Percentiles rank a stretch among this genome's conserved stretches.
Conservation (phyloP, 139 green algal genomes). For the Haematococcus lacustris region DNA sequence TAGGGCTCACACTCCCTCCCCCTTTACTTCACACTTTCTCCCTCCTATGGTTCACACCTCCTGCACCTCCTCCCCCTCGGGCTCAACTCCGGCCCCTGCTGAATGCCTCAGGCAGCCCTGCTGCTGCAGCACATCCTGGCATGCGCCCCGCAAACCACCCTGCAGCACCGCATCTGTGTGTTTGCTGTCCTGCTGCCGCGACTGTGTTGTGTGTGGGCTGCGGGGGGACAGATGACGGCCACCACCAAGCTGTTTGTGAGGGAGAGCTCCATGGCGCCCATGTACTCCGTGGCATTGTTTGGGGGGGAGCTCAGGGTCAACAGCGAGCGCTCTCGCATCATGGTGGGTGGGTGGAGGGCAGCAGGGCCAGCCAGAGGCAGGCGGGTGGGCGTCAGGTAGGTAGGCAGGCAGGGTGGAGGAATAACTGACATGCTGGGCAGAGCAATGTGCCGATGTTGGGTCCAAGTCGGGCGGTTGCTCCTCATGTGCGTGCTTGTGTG, state of each 20-base stretch:
- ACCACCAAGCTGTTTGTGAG: slow-evolving; percentile 59
- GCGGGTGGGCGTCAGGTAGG: background rate
- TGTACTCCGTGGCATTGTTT: slow-evolving; percentile 84
- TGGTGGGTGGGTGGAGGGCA: slow-evolving; percentile 11
- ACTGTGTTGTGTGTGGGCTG: too few species aligned
- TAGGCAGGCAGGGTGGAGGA: background rate
- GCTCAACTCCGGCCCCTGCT: too few species aligned
- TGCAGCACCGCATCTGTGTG: too few species aligned
- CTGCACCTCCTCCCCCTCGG: too few species aligned
- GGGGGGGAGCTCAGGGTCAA: slow-evolving; percentile 60
- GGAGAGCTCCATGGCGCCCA: slow-evolving; percentile 58
- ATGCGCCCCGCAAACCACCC: too few species aligned
- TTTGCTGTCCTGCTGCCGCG: too few species aligned
- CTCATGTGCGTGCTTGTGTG: background rate
- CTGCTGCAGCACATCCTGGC: too few species aligned
- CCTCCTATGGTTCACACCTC: too few species aligned
- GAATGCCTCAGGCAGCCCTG: too few species aligned
- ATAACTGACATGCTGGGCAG: background rate
- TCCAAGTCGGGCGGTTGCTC: background rate
- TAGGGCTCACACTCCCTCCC: too few species aligned
- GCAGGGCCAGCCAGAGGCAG: background rate
- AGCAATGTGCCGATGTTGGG: background rate
- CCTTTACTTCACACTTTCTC: too few species aligned
- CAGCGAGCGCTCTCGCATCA: slow-evolving; percentile 36
- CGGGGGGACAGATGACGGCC: slow-evolving; percentile 11